A percentile compares a stretch with the other conserved stretches of the same genome.
Conservation (phyloP, 805 yeast species). For the Vanderwaltozyma yarrowii region DNA sequence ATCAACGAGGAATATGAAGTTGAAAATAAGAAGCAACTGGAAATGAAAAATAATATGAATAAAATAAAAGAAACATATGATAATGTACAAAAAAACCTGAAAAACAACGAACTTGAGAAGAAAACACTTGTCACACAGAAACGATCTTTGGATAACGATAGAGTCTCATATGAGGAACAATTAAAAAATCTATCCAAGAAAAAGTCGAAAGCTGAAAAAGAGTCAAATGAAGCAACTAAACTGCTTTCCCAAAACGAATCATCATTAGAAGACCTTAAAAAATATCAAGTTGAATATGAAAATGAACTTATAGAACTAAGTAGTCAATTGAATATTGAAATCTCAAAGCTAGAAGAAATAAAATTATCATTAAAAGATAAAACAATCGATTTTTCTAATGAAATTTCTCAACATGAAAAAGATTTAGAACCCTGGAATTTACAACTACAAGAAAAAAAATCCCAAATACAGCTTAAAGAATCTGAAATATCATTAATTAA, state of each 20-base stretch:
- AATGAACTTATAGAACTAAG: slow-evolving; percentile 38
- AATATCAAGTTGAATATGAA: slow-evolving; percentile 36
- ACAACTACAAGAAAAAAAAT: slow-evolving; percentile 49
- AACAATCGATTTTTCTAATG: slow-evolving; percentile 55
- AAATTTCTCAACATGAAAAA: slow-evolving; percentile 53
- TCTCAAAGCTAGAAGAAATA: slow-evolving; percentile 47
- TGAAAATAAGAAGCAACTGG: slow-evolving; percentile 36
- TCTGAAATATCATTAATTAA: slow-evolving; percentile 53
- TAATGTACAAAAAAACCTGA: slow-evolving; percentile 18
- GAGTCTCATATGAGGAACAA: slow-evolving; percentile 68
- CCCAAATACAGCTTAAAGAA: slow-evolving; percentile 53
- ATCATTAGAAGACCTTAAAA: slow-evolving; percentile 36
- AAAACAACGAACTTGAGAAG: slow-evolving; percentile 24
- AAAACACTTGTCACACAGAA: slow-evolving; percentile 17
- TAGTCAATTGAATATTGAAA: slow-evolving; percentile 41
- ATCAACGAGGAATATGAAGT: slow-evolving; percentile 33
- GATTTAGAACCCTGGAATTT: slow-evolving; percentile 78
- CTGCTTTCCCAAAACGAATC: slow-evolving; percentile 36
- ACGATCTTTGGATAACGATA: slow-evolving; percentile 39
- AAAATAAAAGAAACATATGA: slow-evolving; percentile 21
- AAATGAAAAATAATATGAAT: slow-evolving; percentile 32
- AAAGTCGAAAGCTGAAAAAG: slow-evolving; percentile 47
- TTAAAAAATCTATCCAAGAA: slow-evolving; percentile 53
- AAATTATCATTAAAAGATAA: slow-evolving; percentile 60
- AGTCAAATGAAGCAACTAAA: slow-evolving; percentile 38